Percentiles rank a stretch among this genome's conserved stretches.
Evolutionary conservation across 192 early-diverging fungal species (phyloP).

Genomic region (Podila epicladia): DNA sequence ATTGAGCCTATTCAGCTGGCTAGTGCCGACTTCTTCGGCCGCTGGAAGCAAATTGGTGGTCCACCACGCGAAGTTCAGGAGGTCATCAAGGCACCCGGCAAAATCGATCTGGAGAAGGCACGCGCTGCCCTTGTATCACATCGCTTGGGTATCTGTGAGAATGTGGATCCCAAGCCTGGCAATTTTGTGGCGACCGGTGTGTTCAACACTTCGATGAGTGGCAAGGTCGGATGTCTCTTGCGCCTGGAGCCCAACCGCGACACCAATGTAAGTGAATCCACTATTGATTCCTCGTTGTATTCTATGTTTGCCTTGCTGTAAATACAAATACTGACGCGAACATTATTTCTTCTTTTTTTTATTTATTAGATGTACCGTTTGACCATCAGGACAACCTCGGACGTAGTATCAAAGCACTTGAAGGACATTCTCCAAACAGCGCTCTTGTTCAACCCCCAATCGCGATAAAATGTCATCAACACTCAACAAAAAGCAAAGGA

Average conservation of each 20-base stretch:
- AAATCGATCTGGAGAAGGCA: conserved; percentile 63
- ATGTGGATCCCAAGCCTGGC: conserved; percentile 87
- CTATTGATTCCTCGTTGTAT: neutral
- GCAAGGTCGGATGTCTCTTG: conserved; percentile 92
- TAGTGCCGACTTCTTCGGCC: conserved; percentile 82
- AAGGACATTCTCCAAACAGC: conserved; percentile 53
- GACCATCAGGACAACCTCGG: conserved; percentile 90
- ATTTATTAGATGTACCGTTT: conserved; percentile 84
- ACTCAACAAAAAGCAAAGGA: neutral
- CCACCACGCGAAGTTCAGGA: conserved; percentile 83
- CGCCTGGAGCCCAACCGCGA: conserved; percentile 89
- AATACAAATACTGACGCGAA: too few relatives aligned
- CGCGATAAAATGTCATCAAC: neutral
- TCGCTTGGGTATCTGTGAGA: conserved; percentile 79
- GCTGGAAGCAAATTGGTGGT: conserved; percentile 98
- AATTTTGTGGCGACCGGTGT: conserved; percentile 94
- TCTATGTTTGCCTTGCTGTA: neutral
- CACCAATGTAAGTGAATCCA: conserved; percentile 70
- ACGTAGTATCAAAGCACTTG: conserved; percentile 70
- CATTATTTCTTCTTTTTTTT: conserved; percentile 1
- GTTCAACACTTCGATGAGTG: conserved; percentile 73
- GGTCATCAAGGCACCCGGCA: conserved; percentile 67
- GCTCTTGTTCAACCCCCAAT: conserved; percentile 26
- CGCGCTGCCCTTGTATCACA: conserved; percentile 71
- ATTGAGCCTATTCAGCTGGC: conserved; percentile 83